Percentiles rank a stretch among this genome's conserved stretches.
Conservation (phyloP, 257 asterid genomes). For the Coffea canephora region DNA sequence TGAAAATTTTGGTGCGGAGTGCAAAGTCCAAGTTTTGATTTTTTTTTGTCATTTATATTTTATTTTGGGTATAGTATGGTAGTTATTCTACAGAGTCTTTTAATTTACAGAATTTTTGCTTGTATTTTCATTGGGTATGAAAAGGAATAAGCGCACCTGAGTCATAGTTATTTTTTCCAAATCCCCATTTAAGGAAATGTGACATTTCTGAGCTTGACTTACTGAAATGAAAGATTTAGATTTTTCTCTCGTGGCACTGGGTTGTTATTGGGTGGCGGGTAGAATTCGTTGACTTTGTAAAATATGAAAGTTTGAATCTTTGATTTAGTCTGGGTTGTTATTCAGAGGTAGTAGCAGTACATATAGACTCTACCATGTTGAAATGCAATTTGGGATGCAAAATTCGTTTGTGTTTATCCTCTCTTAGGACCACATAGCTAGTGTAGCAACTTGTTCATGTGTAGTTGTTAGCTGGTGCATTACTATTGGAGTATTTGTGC, state of each 20-base stretch:
- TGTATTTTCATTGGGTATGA: background rate
- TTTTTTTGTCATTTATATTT: background rate
- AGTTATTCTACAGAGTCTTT: background rate
- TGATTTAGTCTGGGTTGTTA: no score
- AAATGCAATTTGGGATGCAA: background rate
- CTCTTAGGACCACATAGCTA: no score
- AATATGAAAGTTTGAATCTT: no score
- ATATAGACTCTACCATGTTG: background rate
- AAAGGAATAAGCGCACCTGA: background rate
- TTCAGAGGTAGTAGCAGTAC: background rate
- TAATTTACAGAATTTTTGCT: background rate
- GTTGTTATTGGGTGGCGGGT: background rate
- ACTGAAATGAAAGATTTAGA: background rate
- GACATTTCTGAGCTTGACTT: background rate
- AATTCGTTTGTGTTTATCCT: background rate
- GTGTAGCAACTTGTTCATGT: background rate
- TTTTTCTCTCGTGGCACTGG: background rate
- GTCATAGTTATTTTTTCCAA: background rate
- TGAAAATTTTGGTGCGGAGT: background rate
- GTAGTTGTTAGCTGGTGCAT: background rate
- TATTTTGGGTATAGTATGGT: background rate
- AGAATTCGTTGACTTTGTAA: background rate
- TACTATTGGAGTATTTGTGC: background rate
- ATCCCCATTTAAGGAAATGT: background rate
- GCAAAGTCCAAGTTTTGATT: background rate